Evolutionary conservation across 805 yeast species (phyloP).

Genomic region (Starmerella gropengiesseri): DNA sequence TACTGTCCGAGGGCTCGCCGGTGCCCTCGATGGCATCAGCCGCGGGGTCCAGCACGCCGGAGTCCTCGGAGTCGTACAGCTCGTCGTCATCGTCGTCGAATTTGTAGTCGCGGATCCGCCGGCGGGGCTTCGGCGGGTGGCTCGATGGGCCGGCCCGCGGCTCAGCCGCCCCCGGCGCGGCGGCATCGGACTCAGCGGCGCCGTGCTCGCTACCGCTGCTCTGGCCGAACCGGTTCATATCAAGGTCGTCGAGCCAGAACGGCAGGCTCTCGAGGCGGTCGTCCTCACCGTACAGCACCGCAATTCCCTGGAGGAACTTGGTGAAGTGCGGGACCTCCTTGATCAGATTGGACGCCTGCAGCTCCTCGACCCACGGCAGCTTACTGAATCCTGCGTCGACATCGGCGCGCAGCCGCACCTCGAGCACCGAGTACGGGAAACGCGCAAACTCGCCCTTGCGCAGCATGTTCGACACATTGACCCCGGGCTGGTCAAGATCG

Average conservation of each 20-base stretch:
- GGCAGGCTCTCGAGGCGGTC: conserved; percentile 85
- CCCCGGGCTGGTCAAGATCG: conserved; percentile 67
- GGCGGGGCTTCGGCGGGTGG: conserved; percentile 1
- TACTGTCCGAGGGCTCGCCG: conserved; percentile 8
- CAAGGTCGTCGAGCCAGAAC: conserved; percentile 89
- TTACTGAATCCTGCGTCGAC: conserved; percentile 28
- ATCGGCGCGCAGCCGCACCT: conserved; percentile 53
- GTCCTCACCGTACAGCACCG: conserved; percentile 76
- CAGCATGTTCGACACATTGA: conserved; percentile 58
- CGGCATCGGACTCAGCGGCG: too few relatives aligned
- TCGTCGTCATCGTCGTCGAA: conserved; percentile 44
- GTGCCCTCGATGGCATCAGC: conserved; percentile 13
- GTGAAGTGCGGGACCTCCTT: conserved; percentile 92
- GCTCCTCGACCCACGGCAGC: conserved; percentile 68
- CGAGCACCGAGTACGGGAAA: conserved; percentile 72
- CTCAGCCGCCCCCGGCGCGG: conserved; percentile 26
- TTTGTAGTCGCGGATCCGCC: conserved; percentile 10
- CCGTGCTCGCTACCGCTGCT: too few relatives aligned
- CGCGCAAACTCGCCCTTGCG: conserved; percentile 77
- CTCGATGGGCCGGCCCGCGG: conserved; percentile 35
- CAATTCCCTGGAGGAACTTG: conserved; percentile 85
- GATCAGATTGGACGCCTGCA: conserved; percentile 70
- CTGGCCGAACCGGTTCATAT: conserved; percentile 37
- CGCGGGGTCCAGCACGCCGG: conserved; percentile 19
- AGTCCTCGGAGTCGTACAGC: conserved; percentile 32